Percentiles rank a stretch among this genome's conserved stretches.
Conservation (phyloP, 768 basidiomycete genomes). For the Suillus paluster region DNA sequence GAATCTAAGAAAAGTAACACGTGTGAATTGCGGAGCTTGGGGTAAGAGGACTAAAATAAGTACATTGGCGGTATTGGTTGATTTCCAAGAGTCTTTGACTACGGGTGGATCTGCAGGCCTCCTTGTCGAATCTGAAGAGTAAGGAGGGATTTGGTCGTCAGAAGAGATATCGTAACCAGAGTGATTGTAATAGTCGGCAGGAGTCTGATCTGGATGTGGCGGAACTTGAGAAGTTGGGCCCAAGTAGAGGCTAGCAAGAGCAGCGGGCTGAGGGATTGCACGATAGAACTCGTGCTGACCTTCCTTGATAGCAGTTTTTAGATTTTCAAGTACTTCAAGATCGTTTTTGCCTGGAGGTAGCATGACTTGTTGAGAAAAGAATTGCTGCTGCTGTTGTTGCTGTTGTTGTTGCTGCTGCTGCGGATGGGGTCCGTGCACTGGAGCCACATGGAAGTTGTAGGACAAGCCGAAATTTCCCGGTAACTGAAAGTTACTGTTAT, state of each 20-base stretch:
- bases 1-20: constrained; percentile 22
- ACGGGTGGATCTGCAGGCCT: constrained; percentile 22
- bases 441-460: constrained; percentile 38
- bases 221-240: constrained; percentile 47
- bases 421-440: constrained; percentile 30
- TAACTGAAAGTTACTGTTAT: constrained; percentile 42
- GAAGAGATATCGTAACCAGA: constrained; percentile 14
- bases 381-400: constrained; percentile 31
- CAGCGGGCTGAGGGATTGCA: constrained; percentile 65
- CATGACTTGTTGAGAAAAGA: constrained; percentile 29
- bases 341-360: constrained; percentile 64
- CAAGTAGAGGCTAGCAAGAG: constrained; percentile 66
- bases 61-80: constrained; percentile 32
- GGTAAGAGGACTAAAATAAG: constrained; percentile 18
- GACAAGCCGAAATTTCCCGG: constrained; percentile 44
- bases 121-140: constrained; percentile 28
- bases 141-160: constrained; percentile 19
- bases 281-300: constrained; percentile 76
- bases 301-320: constrained; percentile 72
- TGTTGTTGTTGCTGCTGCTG: constrained; percentile 14
- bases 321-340: constrained; percentile 73
- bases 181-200: constrained; percentile 22
- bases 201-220: constrained; percentile 42
- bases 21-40: constrained; percentile 12
- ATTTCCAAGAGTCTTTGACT: constrained; percentile 20